Base-by-base conservation (phyloP, 2,329 filamentous ascomycete species). In the Nothophoma quercina region DNA sequence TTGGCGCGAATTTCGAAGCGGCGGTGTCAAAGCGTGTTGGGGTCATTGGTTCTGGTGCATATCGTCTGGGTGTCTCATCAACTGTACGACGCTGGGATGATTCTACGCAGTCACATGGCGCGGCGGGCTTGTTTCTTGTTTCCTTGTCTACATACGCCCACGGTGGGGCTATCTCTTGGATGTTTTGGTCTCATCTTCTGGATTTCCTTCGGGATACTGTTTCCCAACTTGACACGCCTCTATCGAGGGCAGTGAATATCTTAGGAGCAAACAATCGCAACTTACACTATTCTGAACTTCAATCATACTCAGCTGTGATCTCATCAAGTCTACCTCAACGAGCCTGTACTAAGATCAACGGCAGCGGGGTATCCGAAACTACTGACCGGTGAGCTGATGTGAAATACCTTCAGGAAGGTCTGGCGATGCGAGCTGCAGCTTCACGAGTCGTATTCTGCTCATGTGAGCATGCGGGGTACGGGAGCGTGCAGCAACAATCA, bases 1-100 rank as follows among this genome's bases (percentile, higher is more conserved):
- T 66, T 59, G 60, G 71, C 69, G 69, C 67, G 67, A 66, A 63
- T 59, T 71, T 69, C 67, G 70, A 71, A 73, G 70, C 70, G 69
- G 64, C 58, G 70, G 70, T 74, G 72, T 73, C 68, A 60, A 60
- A 63, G 62, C 58, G 62, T 63, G 63, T 64, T 59, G 55, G 53
- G 68, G 61, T 68, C 54, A 56, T 63, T 60, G 63, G 64, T 66
- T 67, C 62, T 61, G 51, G 62, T 68, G 69, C 69, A 72, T 72
- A 60, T 69, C 59, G 60, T 62, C 56, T 56, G 66, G 58, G 60
- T 67, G 65, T 69, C 65, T 70, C 42, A 60, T 51, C 58, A 63
- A 63, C 64, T 74, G 71, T 73, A 75, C 67, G 67, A 75, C 69
- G 64, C 70, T 75, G 68, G 69, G 65, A 75, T 70, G 72, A 74